Evolutionary conservation across 441 rosid species (phyloP), one percentile per base, ranked within the genome.

Genomic region (Pelargonium cotyledonis): DNA sequence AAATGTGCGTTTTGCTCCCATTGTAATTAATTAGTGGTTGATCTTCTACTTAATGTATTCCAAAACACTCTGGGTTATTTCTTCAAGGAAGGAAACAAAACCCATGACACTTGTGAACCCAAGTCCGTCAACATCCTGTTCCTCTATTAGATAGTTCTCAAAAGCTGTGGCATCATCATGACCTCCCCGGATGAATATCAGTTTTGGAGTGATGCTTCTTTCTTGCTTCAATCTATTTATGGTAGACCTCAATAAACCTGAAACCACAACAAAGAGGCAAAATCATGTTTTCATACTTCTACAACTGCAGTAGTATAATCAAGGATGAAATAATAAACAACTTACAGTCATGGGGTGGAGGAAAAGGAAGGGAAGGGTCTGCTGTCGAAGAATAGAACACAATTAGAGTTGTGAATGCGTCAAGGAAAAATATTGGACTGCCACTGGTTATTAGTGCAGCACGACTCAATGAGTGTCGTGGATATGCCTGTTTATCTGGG

Each of bases 331-430:
- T 29, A 29, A 18, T 7, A 60, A 31, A 47, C 15, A 67, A 75
- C 99, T 87, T 85, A 91, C 99, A 95, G 73, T 95, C 90, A 31
- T 91, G 95, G 1, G 99, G 97, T 5, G 96, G 97, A 75, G 97
- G 97, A 72, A 87, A 95, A 65, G 99, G 95, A 68, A 95, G 82
- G 9, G 89, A 51, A 10, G 91, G 91, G 75, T 91, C 97, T 40
- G 91, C 92, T n/a, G 92, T 88, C 40, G 97, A 95, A 66, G 94
- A 90, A 82, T 95, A 91, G 75, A 88, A 91, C 64, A 91, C 99
- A 10, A 90, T 87, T 68, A 95, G 76, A 44, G 86, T 87, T 5
- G 97, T 88, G 77, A 87, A 95, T 58, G 96, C 99, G 67, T 95
- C 96, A 0, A 95, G 90, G 89, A 91, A 88, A 79, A 88, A 95